Base-by-base conservation (phyloP, 1,139 yeast species). In the Yamadazyma sp. region DNA sequence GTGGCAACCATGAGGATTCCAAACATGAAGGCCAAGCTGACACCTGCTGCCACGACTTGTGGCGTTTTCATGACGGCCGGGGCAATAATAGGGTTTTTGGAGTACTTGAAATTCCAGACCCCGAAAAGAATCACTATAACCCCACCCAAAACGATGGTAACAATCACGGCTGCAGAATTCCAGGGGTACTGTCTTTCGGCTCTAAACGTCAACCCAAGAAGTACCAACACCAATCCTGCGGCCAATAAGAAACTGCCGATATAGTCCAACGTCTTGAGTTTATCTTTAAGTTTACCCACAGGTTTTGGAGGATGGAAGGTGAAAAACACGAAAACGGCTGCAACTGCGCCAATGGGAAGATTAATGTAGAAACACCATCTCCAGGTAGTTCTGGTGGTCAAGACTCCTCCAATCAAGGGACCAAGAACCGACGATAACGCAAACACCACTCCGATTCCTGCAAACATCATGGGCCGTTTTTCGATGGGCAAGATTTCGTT, bases 351-450 rank as follows among this genome's bases (percentile, higher is more conserved):
- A 43, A 64, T 50, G 14, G 70, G 70, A 42, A 64, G 59, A 39
- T 64, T 64, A 10, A 84, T 71, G 56, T 80, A 84, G 57, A 84
- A 84, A 46, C 86, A 78, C 89, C 90, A 83, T 58, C 90, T 70
- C 90, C 90, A 84, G 11, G 64, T 45, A 22, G 56, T 58, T 41
- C 62, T 60, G 18, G 62, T 53, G 7, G 74, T 65, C 43, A 77
- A 73, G 0, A 72, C 78, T 25, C 79, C 77, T 43, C 78, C 78
- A 16, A 78, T 53, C 39, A 78, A 67, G 0, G 84, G 84, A 0
- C 83, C 84, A 11, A 72, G 46, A 1, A 75, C 76, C n/a, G n/a
- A n/a, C n/a, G n/a, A n/a, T n/a, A n/a, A n/a, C n/a, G n/a, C n/a
- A n/a, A n/a, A n/a, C n/a, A n/a, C n/a, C n/a, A n/a, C n/a, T n/a